Conservation (phyloP, 306 rosid genomes). For the Prunus salicina region DNA sequence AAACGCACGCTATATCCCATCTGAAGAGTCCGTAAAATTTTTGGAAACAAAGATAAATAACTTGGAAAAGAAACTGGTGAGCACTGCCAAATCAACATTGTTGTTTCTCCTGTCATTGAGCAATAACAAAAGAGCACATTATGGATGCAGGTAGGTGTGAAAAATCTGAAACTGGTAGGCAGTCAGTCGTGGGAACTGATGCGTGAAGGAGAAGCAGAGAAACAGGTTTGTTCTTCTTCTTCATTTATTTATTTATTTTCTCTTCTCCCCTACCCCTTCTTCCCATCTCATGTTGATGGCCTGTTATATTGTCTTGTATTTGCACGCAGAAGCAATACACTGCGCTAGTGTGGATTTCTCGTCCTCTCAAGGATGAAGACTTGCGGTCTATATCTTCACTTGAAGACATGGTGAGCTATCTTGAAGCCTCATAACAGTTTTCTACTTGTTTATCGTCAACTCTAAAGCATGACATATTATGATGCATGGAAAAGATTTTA, state of each 20-base stretch:
- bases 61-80: slow-evolving; percentile 68
- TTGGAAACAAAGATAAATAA: slow-evolving; percentile 59
- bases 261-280: not conserved
- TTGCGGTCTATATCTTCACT: slow-evolving; percentile 48
- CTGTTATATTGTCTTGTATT: slow-evolving; percentile 15
- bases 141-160: slow-evolving; percentile 63
- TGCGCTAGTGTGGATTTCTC: slow-evolving; percentile 90
- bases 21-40: slow-evolving; percentile 47
- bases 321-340: slow-evolving; percentile 78
- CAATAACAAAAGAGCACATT: slow-evolving; percentile 10
- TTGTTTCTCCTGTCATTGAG: slow-evolving; percentile 8
- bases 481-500: not conserved
- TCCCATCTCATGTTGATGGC: not conserved
- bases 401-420: slow-evolving; percentile 45
- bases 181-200: slow-evolving; percentile 77
- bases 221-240: slow-evolving; percentile 55
- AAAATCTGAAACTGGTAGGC: slow-evolving; percentile 72
- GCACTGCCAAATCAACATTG: slow-evolving; percentile 16
- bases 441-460: not conserved
- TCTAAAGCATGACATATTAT: not conserved
- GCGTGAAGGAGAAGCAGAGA: slow-evolving; percentile 95
- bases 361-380: slow-evolving; percentile 67
- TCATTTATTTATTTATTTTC: slow-evolving; percentile 1
- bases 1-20: slow-evolving; percentile 59
- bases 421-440: not conserved